Evolutionary conservation across 345 rosid genomes (phyloP).

Genomic region (Lagerstroemia speciosa): DNA sequence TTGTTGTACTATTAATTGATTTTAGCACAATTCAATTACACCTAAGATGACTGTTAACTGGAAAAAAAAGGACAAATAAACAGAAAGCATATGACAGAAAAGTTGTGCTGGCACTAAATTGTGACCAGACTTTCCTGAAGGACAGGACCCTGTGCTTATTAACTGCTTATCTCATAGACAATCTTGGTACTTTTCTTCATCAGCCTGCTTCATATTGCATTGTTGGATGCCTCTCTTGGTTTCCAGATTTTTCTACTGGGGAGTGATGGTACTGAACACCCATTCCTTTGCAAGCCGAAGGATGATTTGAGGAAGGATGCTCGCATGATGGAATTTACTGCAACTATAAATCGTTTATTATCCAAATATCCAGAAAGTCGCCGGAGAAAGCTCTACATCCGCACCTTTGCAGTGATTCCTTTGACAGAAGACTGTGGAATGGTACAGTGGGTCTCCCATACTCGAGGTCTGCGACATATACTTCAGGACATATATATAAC

Average conservation of each 20-base stretch:
- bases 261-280: conserved; percentile 83
- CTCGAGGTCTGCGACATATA: conserved; percentile 90
- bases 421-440: conserved; percentile 97
- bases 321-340: conserved; percentile 98
- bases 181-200: background rate
- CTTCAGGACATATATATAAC: conserved; percentile 76
- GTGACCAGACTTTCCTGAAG: background rate
- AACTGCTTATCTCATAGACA: background rate
- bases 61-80: too few species aligned
- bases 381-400: conserved; percentile 81
- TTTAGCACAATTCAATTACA: background rate
- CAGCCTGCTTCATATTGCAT: background rate
- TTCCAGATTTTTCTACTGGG: conserved; percentile 80
- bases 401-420: conserved; percentile 94
- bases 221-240: background rate
- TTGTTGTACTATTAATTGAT: background rate
- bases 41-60: background rate
- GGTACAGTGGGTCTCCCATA: conserved; percentile 99
- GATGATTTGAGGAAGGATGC: conserved; percentile 99
- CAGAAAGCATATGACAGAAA: background rate
- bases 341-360: conserved; percentile 86
- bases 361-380: conserved; percentile 95
- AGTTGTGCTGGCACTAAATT: background rate
- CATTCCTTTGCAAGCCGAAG: conserved; percentile 97
- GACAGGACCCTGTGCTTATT: background rate